Evolutionary conservation across 1,139 yeast genomes (phyloP).

Genomic region (Kluyveromyces sp.): DNA sequence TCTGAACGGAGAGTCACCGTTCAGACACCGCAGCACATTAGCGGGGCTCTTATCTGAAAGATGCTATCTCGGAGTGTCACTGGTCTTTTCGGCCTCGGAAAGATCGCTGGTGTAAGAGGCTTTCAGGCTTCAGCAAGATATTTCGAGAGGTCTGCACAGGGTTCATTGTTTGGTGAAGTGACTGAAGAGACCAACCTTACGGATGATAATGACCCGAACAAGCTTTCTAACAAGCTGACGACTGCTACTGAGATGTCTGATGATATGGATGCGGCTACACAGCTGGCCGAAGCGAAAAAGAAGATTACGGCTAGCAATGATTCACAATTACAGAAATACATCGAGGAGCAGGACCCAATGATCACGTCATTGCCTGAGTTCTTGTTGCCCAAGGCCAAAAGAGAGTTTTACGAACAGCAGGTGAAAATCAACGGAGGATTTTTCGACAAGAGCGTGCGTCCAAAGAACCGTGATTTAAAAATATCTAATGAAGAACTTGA

Average conservation of each 20-base stretch:
- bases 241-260: slow-evolving; percentile 18
- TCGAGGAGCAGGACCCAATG: slow-evolving; percentile 34
- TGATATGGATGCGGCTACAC: slow-evolving; percentile 10
- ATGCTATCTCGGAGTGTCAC: slow-evolving; percentile 6
- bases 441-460: slow-evolving; percentile 55
- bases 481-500: slow-evolving; percentile 63
- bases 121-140: slow-evolving; percentile 5
- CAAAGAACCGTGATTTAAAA: slow-evolving; percentile 43
- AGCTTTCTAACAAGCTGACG: slow-evolving; percentile 20
- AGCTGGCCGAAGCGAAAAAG: slow-evolving; percentile 10
- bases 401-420: slow-evolving; percentile 52
- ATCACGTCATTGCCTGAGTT: slow-evolving; percentile 36
- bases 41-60: too few species aligned
- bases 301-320: slow-evolving; percentile 35
- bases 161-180: slow-evolving; percentile 13
- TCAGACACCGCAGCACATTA: too few species aligned
- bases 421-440: slow-evolving; percentile 59
- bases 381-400: slow-evolving; percentile 67
- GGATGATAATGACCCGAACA: slow-evolving; percentile 13
- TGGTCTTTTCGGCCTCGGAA: slow-evolving; percentile 2
- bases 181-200: slow-evolving; percentile 8
- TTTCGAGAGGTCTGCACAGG: slow-evolving; percentile 2
- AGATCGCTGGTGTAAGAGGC: slow-evolving; percentile 3
- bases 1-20: too few species aligned
- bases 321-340: slow-evolving; percentile 37